Base-by-base conservation (phyloP, 2,329 filamentous ascomycete species). In the Colletotrichum melonis region DNA sequence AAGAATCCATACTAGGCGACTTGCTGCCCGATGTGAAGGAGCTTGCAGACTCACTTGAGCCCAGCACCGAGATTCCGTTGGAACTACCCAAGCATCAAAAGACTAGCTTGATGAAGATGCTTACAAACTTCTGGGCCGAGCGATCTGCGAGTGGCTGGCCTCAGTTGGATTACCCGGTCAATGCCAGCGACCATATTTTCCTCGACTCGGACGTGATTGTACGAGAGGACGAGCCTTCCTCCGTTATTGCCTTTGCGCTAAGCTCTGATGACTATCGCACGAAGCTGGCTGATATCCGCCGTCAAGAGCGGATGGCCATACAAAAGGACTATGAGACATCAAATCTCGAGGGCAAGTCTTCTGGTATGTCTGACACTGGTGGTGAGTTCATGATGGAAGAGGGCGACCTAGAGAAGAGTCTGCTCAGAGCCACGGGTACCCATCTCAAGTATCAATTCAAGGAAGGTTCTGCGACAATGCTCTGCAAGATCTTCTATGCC, bases 81-180 rank as follows among this genome's bases (percentile, higher is more conserved):
- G 95, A 97, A 77, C 88, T 99, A 14, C 95, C 95, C 1, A 98
- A 95, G 79, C 95, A 98, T 79, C 95, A 98, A 80, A 97, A 96
- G 82, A 95, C 92, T 70, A 98, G 95, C 58, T 86, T 98, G 76
- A 93, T 99, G 90, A 98, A 97, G 80, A 95, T 98, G 86, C 88
- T 99, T 58, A 97, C 95, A 19, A 98, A 96, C 78, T 99, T 99
- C 82, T 99, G 97, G 97, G 97, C 97, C 2, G 97, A 99, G 83
- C 91, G 97, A 66, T 98, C 97, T 60, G 95, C 97, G 28, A 98
- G 95, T 81, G 95, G 96, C 49, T 99, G 97, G 97, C 90, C 93
- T 6, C 91, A 93, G 26, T 88, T 99, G 24, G 97, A 99, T 67
- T 99, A 99, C 78, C 97, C 97, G 3, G 89, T 98, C 75, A 93